Base-by-base conservation (phyloP, 805 yeast genomes). In the Candida sanyiensis region DNA sequence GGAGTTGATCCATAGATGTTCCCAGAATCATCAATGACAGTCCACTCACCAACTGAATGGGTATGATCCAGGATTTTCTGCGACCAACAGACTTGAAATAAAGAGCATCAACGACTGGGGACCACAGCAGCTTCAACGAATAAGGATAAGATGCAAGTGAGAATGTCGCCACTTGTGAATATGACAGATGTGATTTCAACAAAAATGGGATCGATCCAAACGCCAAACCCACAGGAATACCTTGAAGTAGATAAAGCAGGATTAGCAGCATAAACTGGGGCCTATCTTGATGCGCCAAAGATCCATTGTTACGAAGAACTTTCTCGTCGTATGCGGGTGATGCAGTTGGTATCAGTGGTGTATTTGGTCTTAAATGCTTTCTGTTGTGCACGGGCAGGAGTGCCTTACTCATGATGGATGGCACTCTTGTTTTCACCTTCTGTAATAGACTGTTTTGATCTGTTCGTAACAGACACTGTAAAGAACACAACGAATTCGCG, bases 201-300 rank as follows among this genome's bases (percentile, higher is more conserved):
- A 93, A 63, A 54, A 89, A 93, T 2, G 98, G 98, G 9, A 93
- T 73, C 1, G 95, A 80, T 2, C 98, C 98, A 65, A 90, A 88
- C 2, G 96, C 95, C 24, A 93, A 63, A 0, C 98, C 98, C 11
- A 89, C 94, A 0, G 98, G 98, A 6, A 93, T 78, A n/a, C 98
- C 98, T 58, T 93, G 98, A 6, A 89, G 70, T 35, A 88, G 64
- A 57, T 93, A 93, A 24, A 93, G 64, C 6, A 84, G 53, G 6
- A 87, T 80, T 41, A 90, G 64, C 6, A 90, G 68, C 29, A 71
- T 62, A 57, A 90, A 93, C 40, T 88, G 85, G 11, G 82, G 81
- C 40, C 85, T 62, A 53, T 89, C 97, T 35, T 56, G 59, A 11
- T 53, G 40, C 3, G 69, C 63, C 24, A 65, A 31, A 1, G 55